Evolutionary conservation across 2,329 filamentous ascomycete species (phyloP).

Genomic region (Didymosphaeria variabile): DNA sequence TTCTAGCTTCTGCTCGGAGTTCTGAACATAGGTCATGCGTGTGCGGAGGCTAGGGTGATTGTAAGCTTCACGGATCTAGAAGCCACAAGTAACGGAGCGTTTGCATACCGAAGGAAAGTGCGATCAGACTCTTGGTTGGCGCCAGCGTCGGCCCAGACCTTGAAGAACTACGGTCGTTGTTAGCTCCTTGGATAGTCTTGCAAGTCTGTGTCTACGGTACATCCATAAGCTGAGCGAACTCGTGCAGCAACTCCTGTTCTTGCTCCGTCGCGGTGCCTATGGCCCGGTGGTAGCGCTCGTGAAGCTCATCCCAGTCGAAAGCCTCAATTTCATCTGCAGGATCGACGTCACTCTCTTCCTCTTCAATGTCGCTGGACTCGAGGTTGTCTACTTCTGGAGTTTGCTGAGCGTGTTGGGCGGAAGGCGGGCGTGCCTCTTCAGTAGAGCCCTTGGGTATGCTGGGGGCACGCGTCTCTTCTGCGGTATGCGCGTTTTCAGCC

Average conservation of each 20-base stretch:
- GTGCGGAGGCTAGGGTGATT: conserved; percentile 73
- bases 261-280: conserved; percentile 69
- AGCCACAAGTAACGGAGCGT: background rate
- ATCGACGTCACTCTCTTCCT: conserved; percentile 27
- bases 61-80: background rate
- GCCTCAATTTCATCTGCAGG: conserved; percentile 53
- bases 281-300: conserved; percentile 72
- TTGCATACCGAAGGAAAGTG: conserved; percentile 73
- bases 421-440: conserved; percentile 39
- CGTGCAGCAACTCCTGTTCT: conserved; percentile 72
- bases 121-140: conserved; percentile 77
- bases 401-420: conserved; percentile 29
- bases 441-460: conserved; percentile 28
- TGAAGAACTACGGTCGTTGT: conserved; percentile 72
- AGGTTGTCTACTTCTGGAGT: conserved; percentile 11
- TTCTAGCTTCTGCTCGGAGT: conserved; percentile 75
- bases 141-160: conserved; percentile 78
- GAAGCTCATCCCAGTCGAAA: conserved; percentile 83
- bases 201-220: conserved; percentile 31
- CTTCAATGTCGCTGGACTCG: conserved; percentile 18
- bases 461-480: conserved; percentile 18
- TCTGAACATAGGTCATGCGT: conserved; percentile 76
- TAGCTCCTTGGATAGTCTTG: conserved; percentile 12
- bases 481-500: conserved; percentile 15
- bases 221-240: conserved; percentile 65